phyloP scores from a whole-genome alignment of 768 basidiomycete genomes.

The Macrolepiota albuminosa region DNA sequence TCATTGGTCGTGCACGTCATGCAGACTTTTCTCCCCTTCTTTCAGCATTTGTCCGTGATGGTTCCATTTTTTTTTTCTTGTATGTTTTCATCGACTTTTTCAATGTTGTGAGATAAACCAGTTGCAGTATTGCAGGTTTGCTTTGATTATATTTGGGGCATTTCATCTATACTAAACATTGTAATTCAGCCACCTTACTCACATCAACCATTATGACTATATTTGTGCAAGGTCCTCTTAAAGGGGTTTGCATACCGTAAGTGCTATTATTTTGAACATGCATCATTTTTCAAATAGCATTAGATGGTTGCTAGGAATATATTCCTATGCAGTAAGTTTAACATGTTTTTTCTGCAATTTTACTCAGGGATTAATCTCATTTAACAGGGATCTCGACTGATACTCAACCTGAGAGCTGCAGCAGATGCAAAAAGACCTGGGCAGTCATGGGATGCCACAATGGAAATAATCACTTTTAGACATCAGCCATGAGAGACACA shows the following conservation, averaged over 20 bases:
- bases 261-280: background rate
- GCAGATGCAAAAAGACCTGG: background rate
- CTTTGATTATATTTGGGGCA: too few species aligned
- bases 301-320: slow-evolving; percentile 1
- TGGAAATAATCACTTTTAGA: background rate
- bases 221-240: background rate
- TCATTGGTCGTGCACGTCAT: background rate
- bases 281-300: background rate
- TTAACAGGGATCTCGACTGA: slow-evolving; percentile 6
- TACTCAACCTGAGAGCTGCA: slow-evolving; percentile 4
- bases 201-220: background rate
- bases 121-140: background rate
- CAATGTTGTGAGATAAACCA: background rate
- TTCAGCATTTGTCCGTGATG: slow-evolving; percentile 4
- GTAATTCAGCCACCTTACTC: background rate
- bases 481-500: background rate
- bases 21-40: background rate
- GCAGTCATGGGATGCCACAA: background rate
- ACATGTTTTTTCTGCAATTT: background rate
- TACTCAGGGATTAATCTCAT: background rate
- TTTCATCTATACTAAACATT: background rate
- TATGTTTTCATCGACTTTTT: background rate
- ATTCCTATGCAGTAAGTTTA: slow-evolving; percentile 1
- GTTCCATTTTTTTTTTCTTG: slow-evolving; percentile 1
- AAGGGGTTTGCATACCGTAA: slow-evolving; percentile 2